A percentile compares a stretch with the other conserved stretches of the same genome.
Conservation (phyloP, 768 basidiomycete genomes). For the Boletus sp. region DNA sequence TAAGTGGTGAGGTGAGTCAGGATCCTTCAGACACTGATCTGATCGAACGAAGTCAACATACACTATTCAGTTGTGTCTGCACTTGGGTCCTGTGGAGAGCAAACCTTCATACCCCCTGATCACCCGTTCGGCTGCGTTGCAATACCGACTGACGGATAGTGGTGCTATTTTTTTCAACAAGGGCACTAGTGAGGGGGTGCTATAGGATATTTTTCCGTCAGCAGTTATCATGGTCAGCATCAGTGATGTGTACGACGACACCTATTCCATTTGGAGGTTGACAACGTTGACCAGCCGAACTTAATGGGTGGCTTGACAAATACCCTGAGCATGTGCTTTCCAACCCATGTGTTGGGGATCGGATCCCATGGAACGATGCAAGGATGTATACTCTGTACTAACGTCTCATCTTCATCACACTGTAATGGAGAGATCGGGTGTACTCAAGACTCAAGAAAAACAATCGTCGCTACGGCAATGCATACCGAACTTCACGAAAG, state of each 20-base stretch:
- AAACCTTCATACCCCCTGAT: conserved; percentile 38
- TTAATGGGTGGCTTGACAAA: background rate
- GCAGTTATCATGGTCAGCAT: background rate
- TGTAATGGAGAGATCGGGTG: too few species aligned
- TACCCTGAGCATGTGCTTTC: background rate
- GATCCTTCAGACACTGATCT: background rate
- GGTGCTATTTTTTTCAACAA: conserved; percentile 68
- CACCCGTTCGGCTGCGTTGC: conserved; percentile 54
- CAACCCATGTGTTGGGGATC: background rate
- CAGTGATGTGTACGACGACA: background rate
- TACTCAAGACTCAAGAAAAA: background rate
- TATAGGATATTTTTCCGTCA: conserved; percentile 33
- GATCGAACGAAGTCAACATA: background rate
- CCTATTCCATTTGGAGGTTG: background rate
- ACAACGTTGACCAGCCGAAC: background rate
- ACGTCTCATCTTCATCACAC: background rate
- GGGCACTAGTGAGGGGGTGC: conserved; percentile 63
- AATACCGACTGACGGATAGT: conserved; percentile 68
- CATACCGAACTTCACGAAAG: background rate
- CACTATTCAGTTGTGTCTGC: conserved; percentile 54
- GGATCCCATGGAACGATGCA: background rate
- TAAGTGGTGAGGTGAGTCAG: conserved; percentile 66
- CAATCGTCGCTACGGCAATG: background rate
- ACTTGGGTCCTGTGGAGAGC: conserved; percentile 45
- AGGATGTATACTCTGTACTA: background rate